phyloP scores from a whole-genome alignment of 1,139 yeast genomes.

The Sugiyamaella grinbergsii region DNA sequence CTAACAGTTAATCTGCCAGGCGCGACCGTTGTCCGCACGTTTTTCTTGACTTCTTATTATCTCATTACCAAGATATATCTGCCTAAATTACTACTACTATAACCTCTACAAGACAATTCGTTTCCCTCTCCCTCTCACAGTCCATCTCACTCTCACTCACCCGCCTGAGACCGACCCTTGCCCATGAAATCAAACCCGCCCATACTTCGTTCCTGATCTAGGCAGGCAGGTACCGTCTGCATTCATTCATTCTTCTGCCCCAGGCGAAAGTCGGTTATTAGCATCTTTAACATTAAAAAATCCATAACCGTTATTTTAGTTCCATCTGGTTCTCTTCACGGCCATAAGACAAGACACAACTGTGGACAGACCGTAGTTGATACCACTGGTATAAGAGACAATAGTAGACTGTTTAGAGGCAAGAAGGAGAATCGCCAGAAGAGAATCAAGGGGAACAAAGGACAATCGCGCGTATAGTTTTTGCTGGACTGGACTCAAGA shows the following conservation, averaged over 20 bases:
- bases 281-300: conserved; percentile 4
- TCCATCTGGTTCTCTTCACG: conserved; percentile 6
- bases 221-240: too few relatives aligned
- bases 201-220: too few relatives aligned
- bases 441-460: neutral
- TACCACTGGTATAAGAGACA: too few relatives aligned
- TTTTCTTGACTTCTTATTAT: too few relatives aligned
- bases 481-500: conserved; percentile 5
- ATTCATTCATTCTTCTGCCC: neutral
- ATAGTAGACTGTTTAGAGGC: neutral
- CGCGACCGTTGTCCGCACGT: too few relatives aligned
- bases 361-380: neutral
- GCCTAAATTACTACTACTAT: too few relatives aligned
- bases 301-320: neutral
- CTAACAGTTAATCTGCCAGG: too few relatives aligned
- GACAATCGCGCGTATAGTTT: neutral
- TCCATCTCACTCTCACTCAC: neutral
- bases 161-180: neutral
- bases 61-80: too few relatives aligned
- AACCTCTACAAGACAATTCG: too few relatives aligned
- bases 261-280: conserved; percentile 3
- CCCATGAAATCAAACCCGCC: neutral
- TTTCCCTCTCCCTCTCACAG: neutral
- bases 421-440: neutral
- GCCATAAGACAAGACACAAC: neutral